A percentile compares a stretch with the other conserved stretches of the same genome.
These are phyloP conservation scores for Spongispora temasekensis DNA, from an alignment of 1,284 basidiomycete genomes.

Conservation along the genomic window DNA sequence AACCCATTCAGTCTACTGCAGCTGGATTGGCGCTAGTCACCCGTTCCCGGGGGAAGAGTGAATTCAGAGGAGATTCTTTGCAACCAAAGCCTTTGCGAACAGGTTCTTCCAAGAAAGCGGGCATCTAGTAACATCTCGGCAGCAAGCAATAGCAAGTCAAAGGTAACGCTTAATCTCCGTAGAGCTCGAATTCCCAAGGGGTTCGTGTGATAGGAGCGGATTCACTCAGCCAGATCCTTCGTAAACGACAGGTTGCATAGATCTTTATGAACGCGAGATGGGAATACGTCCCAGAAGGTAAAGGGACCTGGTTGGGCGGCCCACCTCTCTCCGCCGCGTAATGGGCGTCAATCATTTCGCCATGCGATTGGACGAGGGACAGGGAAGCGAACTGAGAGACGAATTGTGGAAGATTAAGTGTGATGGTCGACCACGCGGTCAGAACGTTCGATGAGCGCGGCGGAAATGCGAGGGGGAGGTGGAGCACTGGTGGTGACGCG, in stretches of 20 bases:
- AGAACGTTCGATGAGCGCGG: constrained; percentile 50
- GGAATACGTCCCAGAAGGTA: constrained; percentile 63
- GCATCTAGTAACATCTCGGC: constrained; percentile 15
- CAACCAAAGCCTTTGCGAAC: constrained; percentile 17
- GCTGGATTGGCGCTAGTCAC: constrained; percentile 26
- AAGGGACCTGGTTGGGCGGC: constrained; percentile 20
- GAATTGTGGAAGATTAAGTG: constrained; percentile 60
- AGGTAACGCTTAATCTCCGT: constrained; percentile 34
- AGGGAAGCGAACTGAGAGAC: constrained; percentile 64
- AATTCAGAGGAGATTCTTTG: constrained; percentile 18
- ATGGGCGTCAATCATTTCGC: constrained; percentile 30
- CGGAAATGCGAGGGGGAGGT: constrained; percentile 74
- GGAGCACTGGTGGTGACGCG: constrained; percentile 59
- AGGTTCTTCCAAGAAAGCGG: constrained; percentile 22
- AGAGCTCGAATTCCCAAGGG: constrained; percentile 75
- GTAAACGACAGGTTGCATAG: constrained; percentile 79
- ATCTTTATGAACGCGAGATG: constrained; percentile 73
- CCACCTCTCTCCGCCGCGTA: constrained; percentile 22
- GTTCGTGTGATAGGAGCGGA: constrained; percentile 45
- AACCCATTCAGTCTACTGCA: constrained; percentile 13
- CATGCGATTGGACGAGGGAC: constrained; percentile 33
- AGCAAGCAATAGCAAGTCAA: constrained; percentile 13
- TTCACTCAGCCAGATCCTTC: constrained; percentile 79
- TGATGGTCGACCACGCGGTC: constrained; percentile 74
- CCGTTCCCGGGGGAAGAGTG: constrained; percentile 13